Percentiles rank a stretch among this genome's conserved stretches.
Conservation (phyloP, 2,329 filamentous ascomycete species). For the Penicillium paneum region DNA sequence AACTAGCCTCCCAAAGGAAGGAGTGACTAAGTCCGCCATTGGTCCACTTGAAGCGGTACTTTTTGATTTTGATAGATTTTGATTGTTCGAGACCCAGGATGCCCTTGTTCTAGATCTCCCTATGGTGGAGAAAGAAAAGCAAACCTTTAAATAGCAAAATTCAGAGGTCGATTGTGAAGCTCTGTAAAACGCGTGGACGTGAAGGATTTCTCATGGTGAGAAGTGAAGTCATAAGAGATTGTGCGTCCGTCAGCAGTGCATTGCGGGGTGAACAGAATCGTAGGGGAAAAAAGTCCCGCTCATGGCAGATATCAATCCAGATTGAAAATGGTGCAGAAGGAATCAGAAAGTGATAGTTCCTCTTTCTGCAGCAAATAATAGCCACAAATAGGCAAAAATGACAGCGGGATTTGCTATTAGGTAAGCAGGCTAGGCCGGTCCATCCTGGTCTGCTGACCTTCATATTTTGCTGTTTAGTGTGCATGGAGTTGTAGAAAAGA, state of each 20-base stretch:
- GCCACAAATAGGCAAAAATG: slow-evolving; percentile 6
- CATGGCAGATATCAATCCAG: not conserved
- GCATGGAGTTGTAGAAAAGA: no score
- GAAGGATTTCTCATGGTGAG: slow-evolving; percentile 8
- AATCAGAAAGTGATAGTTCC: not conserved
- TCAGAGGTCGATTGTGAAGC: not conserved
- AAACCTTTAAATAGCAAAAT: not conserved
- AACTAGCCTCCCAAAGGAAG: not conserved
- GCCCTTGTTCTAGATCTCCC: not conserved
- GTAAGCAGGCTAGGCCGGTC: slow-evolving; percentile 6
- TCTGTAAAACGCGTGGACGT: not conserved
- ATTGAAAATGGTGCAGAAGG: not conserved
- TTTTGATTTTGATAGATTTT: not conserved
- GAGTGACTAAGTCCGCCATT: not conserved
- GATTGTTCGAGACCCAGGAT: not conserved
- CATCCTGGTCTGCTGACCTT: slow-evolving; percentile 7
- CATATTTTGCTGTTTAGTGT: not conserved
- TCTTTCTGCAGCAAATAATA: slow-evolving; percentile 2
- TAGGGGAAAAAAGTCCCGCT: slow-evolving; percentile 2
- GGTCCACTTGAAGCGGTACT: not conserved
- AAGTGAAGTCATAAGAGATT: not conserved
- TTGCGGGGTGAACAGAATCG: not conserved
- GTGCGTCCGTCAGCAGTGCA: slow-evolving; percentile 4
- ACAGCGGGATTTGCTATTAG: not conserved
- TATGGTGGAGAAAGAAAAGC: not conserved